Evolutionary conservation across 2,329 filamentous ascomycete genomes (phyloP), one percentile per base, ranked within the genome.

Genomic region (Elsinoe necatrix): DNA sequence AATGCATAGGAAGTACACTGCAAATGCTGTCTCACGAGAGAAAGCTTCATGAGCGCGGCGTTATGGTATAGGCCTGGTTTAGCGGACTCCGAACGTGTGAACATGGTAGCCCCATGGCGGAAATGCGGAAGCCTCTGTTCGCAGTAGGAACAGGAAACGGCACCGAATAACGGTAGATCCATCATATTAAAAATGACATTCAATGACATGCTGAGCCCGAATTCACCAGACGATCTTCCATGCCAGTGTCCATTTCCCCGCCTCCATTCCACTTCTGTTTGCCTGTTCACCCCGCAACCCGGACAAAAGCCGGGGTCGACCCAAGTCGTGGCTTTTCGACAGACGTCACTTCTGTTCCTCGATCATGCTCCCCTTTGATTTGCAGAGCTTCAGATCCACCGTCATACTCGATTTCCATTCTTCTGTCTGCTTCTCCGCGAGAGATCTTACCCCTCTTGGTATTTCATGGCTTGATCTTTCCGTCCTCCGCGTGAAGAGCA

Each of bases 321-420:
- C 20, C 48, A 52, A 25, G 48, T 52, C 48, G 25, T 52, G 48
- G 25, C 29, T 52, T 39, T 34, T 21, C 29, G 20, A 18, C 31
- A 29, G 48, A 52, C 48, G 48, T 52, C 48, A 52, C 48, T 52
- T 37, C 31, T 31, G 14, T 37, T 34, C 48, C 34, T 21, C 48
- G 48, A 52, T 39, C 48, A 39, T 25, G 18, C 20, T 39, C 12
- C 11, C 14, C 48, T 21, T 12, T 52, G 48, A 52, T 52, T 35
- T 39, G 20, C 34, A 39, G n/a, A 52, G 29, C 48, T 52, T 52
- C 31, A 52, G 48, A 52, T 52, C 48, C 48, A 52, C 48, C 20
- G 48, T 37, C 20, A 8, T 35, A 9, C 31, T 35, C 48, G 48
- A 52, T 52, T 37, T 20, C 31, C 48, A 37, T 7, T 37, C 31